phyloP scores from a whole-genome alignment of 2,329 filamentous ascomycete species.

The Colletotrichum orbiculare region DNA sequence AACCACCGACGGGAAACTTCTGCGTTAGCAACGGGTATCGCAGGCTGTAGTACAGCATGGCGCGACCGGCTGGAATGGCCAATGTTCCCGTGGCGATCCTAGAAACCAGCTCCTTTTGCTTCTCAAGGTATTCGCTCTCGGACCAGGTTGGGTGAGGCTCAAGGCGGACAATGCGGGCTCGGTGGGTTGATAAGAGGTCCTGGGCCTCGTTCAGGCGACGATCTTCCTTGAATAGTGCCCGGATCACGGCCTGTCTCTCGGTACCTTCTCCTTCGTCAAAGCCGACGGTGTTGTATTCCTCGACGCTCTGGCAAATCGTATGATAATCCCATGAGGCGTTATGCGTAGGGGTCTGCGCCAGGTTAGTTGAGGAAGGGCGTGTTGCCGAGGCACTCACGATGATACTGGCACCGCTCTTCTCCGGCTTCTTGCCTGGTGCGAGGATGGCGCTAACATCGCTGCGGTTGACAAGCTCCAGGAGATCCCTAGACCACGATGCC shows the following conservation, averaged over 20 bases:
- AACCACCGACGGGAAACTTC: slow-evolving; percentile 88
- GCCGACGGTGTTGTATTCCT: slow-evolving; percentile 68
- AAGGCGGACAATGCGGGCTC: slow-evolving; percentile 82
- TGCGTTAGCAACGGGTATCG: slow-evolving; percentile 91
- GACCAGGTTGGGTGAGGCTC: slow-evolving; percentile 80
- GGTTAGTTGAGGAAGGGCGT: slow-evolving; percentile 39
- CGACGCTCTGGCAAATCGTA: slow-evolving; percentile 76
- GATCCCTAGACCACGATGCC: slow-evolving; percentile 75
- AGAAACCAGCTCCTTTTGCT: slow-evolving; percentile 90
- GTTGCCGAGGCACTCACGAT: slow-evolving; percentile 50
- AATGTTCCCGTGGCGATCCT: slow-evolving; percentile 88
- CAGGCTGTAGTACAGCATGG: slow-evolving; percentile 87
- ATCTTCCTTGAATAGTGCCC: slow-evolving; percentile 91
- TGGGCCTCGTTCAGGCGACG: slow-evolving; percentile 88
- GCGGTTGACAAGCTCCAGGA: slow-evolving; percentile 82
- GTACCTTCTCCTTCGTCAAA: slow-evolving; percentile 85
- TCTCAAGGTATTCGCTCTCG: slow-evolving; percentile 89
- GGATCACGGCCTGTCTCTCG: slow-evolving; percentile 84
- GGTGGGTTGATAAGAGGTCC: slow-evolving; percentile 85
- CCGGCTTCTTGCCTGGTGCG: slow-evolving; percentile 55
- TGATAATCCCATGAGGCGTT: slow-evolving; percentile 79
- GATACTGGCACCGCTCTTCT: slow-evolving; percentile 49
- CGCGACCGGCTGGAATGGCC: slow-evolving; percentile 87
- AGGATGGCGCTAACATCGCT: slow-evolving; percentile 81
- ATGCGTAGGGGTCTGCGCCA: slow-evolving; percentile 67